Evolutionary conservation across 805 yeast species (phyloP).

Genomic region (Allodekkera sacchari): DNA sequence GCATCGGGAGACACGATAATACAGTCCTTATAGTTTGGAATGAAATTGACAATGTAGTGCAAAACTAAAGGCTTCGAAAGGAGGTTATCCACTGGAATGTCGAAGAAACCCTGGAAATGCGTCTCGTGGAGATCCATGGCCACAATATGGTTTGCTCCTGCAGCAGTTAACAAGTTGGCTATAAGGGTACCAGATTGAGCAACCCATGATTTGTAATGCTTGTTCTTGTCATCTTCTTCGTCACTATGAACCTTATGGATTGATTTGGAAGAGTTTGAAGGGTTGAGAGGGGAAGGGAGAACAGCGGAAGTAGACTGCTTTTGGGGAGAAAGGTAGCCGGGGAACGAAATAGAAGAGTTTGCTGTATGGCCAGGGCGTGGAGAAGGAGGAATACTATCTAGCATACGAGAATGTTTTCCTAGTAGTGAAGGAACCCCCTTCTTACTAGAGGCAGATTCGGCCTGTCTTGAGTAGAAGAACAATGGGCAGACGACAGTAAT

Average conservation of each 20-base stretch:
- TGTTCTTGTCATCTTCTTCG: background rate
- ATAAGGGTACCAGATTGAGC: slow-evolving; percentile 91
- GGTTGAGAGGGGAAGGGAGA: background rate
- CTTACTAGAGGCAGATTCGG: slow-evolving; percentile 79
- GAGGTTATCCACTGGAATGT: slow-evolving; percentile 90
- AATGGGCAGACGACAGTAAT: slow-evolving; percentile 90
- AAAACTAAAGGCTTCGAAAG: slow-evolving; percentile 83
- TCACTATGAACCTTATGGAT: background rate
- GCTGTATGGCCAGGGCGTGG: slow-evolving; percentile 23
- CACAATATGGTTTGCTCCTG: slow-evolving; percentile 94
- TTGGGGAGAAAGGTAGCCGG: background rate
- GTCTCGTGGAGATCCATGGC: slow-evolving; percentile 98
- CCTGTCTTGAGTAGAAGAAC: slow-evolving; percentile 94
- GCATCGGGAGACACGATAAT: slow-evolving; percentile 97
- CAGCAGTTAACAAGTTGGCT: slow-evolving; percentile 78
- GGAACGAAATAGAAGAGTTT: background rate
- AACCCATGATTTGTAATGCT: slow-evolving; percentile 76
- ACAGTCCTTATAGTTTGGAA: slow-evolving; percentile 75
- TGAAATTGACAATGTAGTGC: slow-evolving; percentile 67
- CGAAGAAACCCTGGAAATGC: slow-evolving; percentile 96
- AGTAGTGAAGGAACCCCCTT: slow-evolving; percentile 62
- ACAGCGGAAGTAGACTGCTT: background rate
- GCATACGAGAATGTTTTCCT: slow-evolving; percentile 5
- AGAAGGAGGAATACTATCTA: slow-evolving; percentile 40
- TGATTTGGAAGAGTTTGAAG: background rate